These are phyloP conservation scores for Candida mesenterica DNA, from an alignment of 1,139 yeast genomes.

Conservation along the genomic window DNA sequence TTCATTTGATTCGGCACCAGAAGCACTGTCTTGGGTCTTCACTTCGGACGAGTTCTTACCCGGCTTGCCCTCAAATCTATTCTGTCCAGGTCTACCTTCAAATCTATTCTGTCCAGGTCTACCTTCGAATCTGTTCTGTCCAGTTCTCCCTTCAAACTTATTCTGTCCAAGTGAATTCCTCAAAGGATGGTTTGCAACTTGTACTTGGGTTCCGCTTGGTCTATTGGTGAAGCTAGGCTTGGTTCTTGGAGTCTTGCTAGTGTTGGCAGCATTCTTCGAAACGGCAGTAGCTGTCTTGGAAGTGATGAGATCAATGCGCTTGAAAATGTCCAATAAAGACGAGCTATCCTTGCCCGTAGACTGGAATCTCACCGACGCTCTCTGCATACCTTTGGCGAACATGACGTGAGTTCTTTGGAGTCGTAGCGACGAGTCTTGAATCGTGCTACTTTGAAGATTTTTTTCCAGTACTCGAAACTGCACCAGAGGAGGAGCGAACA, in stretches of 20 bases:
- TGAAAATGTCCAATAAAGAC: constrained; percentile 33
- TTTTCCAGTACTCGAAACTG: constrained; percentile 1
- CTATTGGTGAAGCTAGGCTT: constrained; percentile 3
- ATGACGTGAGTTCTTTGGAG: background rate
- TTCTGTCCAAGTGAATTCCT: constrained; percentile 10
- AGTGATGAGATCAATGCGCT: constrained; percentile 34
- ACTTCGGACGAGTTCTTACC: background rate
- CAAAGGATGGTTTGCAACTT: constrained; percentile 12
- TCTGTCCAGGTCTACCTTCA: background rate
- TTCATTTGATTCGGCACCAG: constrained; percentile 1
- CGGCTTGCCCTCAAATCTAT: background rate
- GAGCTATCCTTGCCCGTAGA: constrained; percentile 11
- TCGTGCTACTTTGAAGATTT: constrained; percentile 1
- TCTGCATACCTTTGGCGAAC: background rate
- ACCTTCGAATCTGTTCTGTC: too few species aligned
- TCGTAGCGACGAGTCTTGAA: too few species aligned
- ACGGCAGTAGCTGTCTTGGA: constrained; percentile 13
- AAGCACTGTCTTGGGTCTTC: too few species aligned
- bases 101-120: background rate
- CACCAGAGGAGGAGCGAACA: too few species aligned
- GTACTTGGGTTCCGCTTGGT: constrained; percentile 5
- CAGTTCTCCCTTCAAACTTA: too few species aligned
- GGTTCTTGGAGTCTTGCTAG: constrained; percentile 1
- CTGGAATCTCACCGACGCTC: constrained; percentile 16
- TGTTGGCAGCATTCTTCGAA: background rate